Conservation (phyloP, 805 yeast species). For the Yarrowia sp. region DNA sequence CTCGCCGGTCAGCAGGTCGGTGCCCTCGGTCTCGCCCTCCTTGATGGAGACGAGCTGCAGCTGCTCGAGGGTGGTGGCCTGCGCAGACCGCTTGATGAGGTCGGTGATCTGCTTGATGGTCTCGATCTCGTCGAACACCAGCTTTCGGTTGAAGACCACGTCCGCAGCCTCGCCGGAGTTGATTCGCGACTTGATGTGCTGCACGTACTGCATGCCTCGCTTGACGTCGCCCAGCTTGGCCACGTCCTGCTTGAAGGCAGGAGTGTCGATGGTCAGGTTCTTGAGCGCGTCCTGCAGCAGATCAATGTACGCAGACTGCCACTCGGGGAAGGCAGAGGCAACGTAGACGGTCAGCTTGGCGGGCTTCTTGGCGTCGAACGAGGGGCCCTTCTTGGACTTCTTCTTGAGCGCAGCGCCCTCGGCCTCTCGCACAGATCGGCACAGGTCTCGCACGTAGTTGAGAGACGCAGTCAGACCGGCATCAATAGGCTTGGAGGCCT, state of each 20-base stretch:
- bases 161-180: slow-evolving; percentile 51
- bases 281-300: slow-evolving; percentile 53
- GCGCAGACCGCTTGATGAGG: slow-evolving; percentile 62
- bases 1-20: slow-evolving; percentile 65
- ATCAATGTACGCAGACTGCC: slow-evolving; percentile 80
- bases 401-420: slow-evolving; percentile 82
- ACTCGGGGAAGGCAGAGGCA: slow-evolving; percentile 82
- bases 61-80: slow-evolving; percentile 53
- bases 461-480: slow-evolving; percentile 62
- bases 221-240: slow-evolving; percentile 69
- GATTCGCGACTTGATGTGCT: slow-evolving; percentile 78
- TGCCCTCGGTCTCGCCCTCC: slow-evolving; percentile 60
- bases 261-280: slow-evolving; percentile 36
- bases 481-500: slow-evolving; percentile 65
- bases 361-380: slow-evolving; percentile 72
- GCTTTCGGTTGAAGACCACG: slow-evolving; percentile 84
- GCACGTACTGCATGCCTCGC: slow-evolving; percentile 97
- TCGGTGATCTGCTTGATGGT: slow-evolving; percentile 56
- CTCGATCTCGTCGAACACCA: slow-evolving; percentile 72
- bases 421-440: slow-evolving; percentile 86
- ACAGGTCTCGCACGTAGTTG: slow-evolving; percentile 71
- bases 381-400: slow-evolving; percentile 50
- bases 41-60: slow-evolving; percentile 62
- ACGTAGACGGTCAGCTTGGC: slow-evolving; percentile 69
- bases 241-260: slow-evolving; percentile 42